A percentile compares a stretch with the other conserved stretches of the same genome.
Evolutionary conservation across 2,329 filamentous ascomycete species (phyloP).

Genomic region (Lizonia empirigonia): DNA sequence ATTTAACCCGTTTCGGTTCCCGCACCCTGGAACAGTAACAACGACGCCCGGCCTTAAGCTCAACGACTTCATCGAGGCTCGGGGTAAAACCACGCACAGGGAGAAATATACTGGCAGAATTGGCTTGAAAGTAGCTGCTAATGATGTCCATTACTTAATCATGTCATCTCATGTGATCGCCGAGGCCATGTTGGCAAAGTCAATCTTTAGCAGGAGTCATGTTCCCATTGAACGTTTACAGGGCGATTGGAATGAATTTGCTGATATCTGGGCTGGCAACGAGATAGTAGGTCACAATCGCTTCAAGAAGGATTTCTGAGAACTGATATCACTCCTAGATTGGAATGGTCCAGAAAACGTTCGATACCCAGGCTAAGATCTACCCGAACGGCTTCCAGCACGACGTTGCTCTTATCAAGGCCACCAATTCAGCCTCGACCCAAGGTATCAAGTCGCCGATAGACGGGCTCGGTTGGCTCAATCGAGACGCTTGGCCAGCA

Average conservation of each 20-base stretch:
- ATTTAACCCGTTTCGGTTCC: no score
- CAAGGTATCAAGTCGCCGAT: conserved; percentile 18
- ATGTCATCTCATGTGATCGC: conserved; percentile 33
- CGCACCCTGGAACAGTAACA: no score
- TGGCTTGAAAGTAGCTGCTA: conserved; percentile 20
- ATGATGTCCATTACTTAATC: conserved; percentile 17
- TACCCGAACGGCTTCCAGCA: conserved; percentile 28
- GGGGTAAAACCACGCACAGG: conserved; percentile 14
- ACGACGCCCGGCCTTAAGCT: no score
- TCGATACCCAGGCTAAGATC: conserved; percentile 19
- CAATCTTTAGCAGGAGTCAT: conserved; percentile 15
- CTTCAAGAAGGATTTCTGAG: no score
- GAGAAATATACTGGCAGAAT: conserved; percentile 25
- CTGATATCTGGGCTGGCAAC: conserved; percentile 28
- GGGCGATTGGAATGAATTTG: conserved; percentile 28
- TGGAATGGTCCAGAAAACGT: conserved; percentile 23
- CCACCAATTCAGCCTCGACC: not conserved
- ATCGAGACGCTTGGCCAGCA: conserved; percentile 11
- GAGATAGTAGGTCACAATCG: conserved; percentile 16
- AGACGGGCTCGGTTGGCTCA: conserved; percentile 24
- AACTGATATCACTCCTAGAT: no score
- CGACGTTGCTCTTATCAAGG: conserved; percentile 25
- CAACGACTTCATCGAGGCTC: conserved; percentile 30
- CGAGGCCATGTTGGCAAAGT: conserved; percentile 26
- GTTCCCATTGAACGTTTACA: conserved; percentile 15